Evolutionary conservation across 2,329 filamentous ascomycete genomes (phyloP).

Genomic region (Alternaria sp.): DNA sequence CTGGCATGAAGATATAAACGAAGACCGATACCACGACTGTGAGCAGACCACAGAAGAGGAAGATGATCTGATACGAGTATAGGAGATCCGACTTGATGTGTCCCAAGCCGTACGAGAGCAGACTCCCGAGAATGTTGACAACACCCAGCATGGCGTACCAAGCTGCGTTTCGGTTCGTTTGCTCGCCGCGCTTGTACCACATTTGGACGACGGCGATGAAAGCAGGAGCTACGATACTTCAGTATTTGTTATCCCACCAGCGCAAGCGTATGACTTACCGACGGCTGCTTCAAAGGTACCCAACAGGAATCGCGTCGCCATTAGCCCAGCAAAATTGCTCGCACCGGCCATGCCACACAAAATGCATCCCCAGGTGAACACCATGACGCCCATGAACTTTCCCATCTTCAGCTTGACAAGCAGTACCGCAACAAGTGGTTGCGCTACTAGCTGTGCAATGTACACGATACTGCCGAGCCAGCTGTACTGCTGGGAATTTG

Average conservation of each 20-base stretch:
- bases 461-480: conserved; percentile 64
- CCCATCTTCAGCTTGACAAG: conserved; percentile 68
- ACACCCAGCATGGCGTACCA: conserved; percentile 71
- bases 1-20: conserved; percentile 67
- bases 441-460: conserved; percentile 63
- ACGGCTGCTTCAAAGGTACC: conserved; percentile 73
- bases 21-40: conserved; percentile 62
- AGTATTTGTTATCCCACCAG: too few relatives aligned
- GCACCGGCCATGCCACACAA: conserved; percentile 70
- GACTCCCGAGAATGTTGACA: conserved; percentile 63
- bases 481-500: conserved; percentile 60
- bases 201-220: conserved; percentile 52
- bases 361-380: conserved; percentile 63
- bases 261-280: conserved; percentile 26
- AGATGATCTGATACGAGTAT: conserved; percentile 50
- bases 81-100: conserved; percentile 61
- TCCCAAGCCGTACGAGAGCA: conserved; percentile 67
- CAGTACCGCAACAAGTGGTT: conserved; percentile 62
- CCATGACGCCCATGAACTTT: conserved; percentile 65
- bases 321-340: conserved; percentile 66
- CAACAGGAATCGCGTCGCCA: conserved; percentile 70
- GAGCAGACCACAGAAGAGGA: conserved; percentile 52
- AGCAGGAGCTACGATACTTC: conserved; percentile 34
- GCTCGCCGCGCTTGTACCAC: conserved; percentile 69
- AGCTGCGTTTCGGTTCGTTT: conserved; percentile 64